These are phyloP conservation scores for Cytidiella melzeri DNA, from an alignment of 768 basidiomycete genomes.

Conservation along the genomic window DNA sequence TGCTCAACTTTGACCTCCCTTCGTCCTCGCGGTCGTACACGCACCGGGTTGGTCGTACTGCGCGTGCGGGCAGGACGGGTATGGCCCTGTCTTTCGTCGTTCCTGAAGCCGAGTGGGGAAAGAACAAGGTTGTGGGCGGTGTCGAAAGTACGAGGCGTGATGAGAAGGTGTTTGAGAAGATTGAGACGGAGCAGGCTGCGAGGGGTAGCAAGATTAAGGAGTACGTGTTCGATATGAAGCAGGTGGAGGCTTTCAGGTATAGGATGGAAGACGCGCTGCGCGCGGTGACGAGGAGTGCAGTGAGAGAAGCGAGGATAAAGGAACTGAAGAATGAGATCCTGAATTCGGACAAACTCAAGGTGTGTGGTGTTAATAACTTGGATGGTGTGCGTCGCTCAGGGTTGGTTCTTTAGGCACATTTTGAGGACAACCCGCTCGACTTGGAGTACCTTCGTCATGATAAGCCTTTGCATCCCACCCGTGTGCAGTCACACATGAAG, in stretches of 20 bases:
- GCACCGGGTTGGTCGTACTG: slow-evolving; percentile 94
- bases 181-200: slow-evolving; percentile 69
- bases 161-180: slow-evolving; percentile 68
- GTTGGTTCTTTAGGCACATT: slow-evolving; percentile 67
- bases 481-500: slow-evolving; percentile 92
- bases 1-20: slow-evolving; percentile 98
- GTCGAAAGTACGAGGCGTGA: slow-evolving; percentile 69
- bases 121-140: slow-evolving; percentile 65
- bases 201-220: slow-evolving; percentile 63
- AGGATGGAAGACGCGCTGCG: slow-evolving; percentile 95
- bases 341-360: slow-evolving; percentile 96
- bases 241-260: slow-evolving; percentile 96
- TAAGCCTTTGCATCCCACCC: slow-evolving; percentile 84
- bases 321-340: slow-evolving; percentile 91
- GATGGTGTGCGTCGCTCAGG: slow-evolving; percentile 1
- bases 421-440: slow-evolving; percentile 94
- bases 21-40: slow-evolving; percentile 82
- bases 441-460: slow-evolving; percentile 91
- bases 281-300: slow-evolving; percentile 77
- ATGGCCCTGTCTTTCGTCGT: slow-evolving; percentile 90
- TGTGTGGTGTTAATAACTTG: slow-evolving; percentile 22
- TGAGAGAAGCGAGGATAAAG: slow-evolving; percentile 89
- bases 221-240: slow-evolving; percentile 91
- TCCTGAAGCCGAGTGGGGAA: slow-evolving; percentile 59
- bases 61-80: slow-evolving; percentile 90